These are phyloP conservation scores for Fusarium heterosporum DNA, from an alignment of 2,329 filamentous ascomycete genomes.

Conservation along the genomic window DNA sequence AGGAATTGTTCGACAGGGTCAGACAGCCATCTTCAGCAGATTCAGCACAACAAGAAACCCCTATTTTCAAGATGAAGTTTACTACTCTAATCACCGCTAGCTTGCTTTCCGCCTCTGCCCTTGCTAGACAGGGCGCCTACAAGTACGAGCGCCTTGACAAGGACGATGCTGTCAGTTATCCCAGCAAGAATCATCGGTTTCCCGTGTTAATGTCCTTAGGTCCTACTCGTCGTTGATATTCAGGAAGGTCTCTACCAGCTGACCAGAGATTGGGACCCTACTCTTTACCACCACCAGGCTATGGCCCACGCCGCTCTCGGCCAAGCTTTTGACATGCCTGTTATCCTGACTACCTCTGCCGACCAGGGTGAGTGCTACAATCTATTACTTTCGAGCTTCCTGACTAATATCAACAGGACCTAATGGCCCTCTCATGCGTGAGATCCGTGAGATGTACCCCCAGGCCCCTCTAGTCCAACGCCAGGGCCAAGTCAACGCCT, in stretches of 20 bases:
- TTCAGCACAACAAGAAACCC: background rate
- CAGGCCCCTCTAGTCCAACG: conserved; percentile 73
- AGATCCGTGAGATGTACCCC: conserved; percentile 76
- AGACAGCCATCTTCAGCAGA: conserved; percentile 16
- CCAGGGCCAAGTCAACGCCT: conserved; percentile 79
- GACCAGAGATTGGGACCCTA: conserved; percentile 74
- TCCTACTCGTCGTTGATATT: conserved; percentile 54
- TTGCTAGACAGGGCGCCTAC: conserved; percentile 29
- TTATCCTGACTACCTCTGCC: conserved; percentile 77
- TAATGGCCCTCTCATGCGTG: conserved; percentile 77
- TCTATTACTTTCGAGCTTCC: fast-evolving
- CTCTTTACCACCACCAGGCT: conserved; percentile 74
- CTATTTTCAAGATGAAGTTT: conserved; percentile 37
- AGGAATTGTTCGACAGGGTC: conserved; percentile 6
- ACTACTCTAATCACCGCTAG: conserved; percentile 29
- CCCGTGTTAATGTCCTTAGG: conserved; percentile 16
- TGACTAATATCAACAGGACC: conserved; percentile 60
- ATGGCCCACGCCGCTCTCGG: conserved; percentile 75
- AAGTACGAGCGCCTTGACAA: conserved; percentile 47
- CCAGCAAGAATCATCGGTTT: fast-evolving
- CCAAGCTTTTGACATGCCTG: conserved; percentile 74
- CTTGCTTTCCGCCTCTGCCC: conserved; percentile 23
- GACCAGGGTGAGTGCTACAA: conserved; percentile 52
- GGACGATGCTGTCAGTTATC: conserved; percentile 41
- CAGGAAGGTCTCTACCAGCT: conserved; percentile 53